Evolutionary conservation across 2,329 filamentous ascomycete species (phyloP).

Genomic region (Salinomyces thailandicus): DNA sequence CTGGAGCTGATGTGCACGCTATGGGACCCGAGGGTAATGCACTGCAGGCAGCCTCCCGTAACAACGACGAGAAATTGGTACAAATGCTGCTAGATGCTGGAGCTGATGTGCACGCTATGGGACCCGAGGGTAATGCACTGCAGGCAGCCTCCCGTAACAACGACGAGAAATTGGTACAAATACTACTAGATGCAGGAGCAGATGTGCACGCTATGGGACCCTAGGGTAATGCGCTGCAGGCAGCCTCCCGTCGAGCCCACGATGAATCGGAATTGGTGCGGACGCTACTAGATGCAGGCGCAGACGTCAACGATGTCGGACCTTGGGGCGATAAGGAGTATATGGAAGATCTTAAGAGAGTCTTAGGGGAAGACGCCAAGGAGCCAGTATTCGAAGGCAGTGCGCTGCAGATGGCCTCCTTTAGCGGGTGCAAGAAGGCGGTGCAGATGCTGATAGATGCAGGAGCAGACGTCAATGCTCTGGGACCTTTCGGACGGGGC

Average conservation of each 20-base stretch:
- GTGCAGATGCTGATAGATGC: conserved; percentile 9
- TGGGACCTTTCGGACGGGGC: neutral
- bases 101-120: conserved; percentile 9
- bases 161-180: conserved; percentile 1
- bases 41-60: conserved; percentile 7
- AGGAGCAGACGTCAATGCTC: conserved; percentile 11
- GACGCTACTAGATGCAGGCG: conserved; percentile 3
- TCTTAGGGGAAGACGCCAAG: too few relatives aligned
- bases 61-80: conserved; percentile 2
- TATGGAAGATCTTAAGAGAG: too few relatives aligned
- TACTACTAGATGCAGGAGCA: neutral
- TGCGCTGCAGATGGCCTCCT: conserved; percentile 12
- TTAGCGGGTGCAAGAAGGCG: conserved; percentile 3
- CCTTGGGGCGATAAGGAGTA: too few relatives aligned
- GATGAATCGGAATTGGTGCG: neutral
- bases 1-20: conserved; percentile 13
- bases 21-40: conserved; percentile 7
- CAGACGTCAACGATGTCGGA: conserved; percentile 3
- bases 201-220: neutral
- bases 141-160: neutral
- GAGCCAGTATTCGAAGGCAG: conserved; percentile 5
- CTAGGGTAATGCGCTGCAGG: conserved; percentile 2
- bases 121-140: neutral
- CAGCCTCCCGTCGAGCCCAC: neutral
- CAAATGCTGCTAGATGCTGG: conserved; percentile 12